Evolutionary conservation across 1,284 basidiomycete genomes (phyloP), one percentile per base, ranked within the genome.

Genomic region (Porodaedalea pini): DNA sequence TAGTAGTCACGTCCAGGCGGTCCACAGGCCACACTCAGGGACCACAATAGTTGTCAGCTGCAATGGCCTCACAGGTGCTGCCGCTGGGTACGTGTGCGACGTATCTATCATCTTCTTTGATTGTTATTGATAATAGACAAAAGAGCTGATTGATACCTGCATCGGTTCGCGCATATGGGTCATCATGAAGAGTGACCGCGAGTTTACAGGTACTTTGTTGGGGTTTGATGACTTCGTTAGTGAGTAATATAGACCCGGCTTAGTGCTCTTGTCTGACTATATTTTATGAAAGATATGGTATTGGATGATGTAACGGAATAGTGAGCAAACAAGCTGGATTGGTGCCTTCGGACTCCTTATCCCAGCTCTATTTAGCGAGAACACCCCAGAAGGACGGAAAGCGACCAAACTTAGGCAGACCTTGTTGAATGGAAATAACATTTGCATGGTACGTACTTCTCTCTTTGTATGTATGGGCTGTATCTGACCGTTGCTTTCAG

Each of bases 191-290:
- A 88, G 83, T 63, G 93, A 98, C 63, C 86, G 92, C 54, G 94
- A 98, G 75, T 97, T 97, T 74, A 92, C 90, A 15, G 96, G 96
- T n/a, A 98, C 87, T 2, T 77, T 99, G 49, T 81, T 96, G 43
- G 96, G 97, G 2, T 99, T 99, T 68, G 97, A 99, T 71, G 96
- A 99, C 75, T 99, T 96, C 71, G 96, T 99, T 72, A 99, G 96
- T 98, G 73, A 84, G 96, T 98, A 49, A 25, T 15, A 23, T 21
- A 19, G 39, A 23, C 31, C 8, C 3, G 40, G 10, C 43, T 36
- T 19, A 19, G 7, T 25, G 25, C 11, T 32, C n/a, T 11, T 29
- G 11, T 19, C 29, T 34, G 25, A 52, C 10, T 19, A n/a, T 29
- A 8, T 27, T 40, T 25, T 23, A 4, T 48, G 37, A 15, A 50